Evolutionary conservation across 1,284 basidiomycete species (phyloP).

Genomic region (Pholiota adiposa): DNA sequence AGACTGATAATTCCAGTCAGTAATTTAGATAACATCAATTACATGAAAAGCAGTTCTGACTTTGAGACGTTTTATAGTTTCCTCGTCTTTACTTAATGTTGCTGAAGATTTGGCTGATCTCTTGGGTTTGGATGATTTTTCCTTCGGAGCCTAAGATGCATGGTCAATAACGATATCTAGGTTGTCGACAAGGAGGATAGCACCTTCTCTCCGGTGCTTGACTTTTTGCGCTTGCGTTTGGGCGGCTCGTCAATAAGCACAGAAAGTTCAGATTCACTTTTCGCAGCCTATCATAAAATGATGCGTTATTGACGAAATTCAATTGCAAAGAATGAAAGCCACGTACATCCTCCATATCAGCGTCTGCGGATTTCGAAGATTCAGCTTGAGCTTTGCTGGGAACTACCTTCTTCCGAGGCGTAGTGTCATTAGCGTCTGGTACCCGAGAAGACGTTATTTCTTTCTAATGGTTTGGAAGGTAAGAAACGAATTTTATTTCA

Average conservation of each 20-base stretch:
- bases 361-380: conserved; percentile 3
- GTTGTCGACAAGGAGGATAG: not conserved
- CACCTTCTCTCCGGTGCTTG: conserved; percentile 41
- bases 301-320: not conserved
- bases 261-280: conserved; percentile 66
- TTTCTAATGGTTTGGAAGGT: not conserved
- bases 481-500: not conserved
- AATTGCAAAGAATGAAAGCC: not conserved
- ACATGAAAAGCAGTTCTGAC: conserved; percentile 32
- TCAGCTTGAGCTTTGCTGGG: not conserved
- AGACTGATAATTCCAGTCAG: conserved; percentile 41
- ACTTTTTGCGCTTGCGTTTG: conserved; percentile 39
- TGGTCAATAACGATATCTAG: conserved; percentile 10
- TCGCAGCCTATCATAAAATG: conserved; percentile 15
- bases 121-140: conserved; percentile 30
- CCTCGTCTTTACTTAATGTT: conserved; percentile 54
- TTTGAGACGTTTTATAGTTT: conserved; percentile 63
- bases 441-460: not conserved
- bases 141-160: conserved; percentile 16
- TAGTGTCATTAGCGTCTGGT: not conserved
- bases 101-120: conserved; percentile 26
- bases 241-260: conserved; percentile 61
- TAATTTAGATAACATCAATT: not conserved
- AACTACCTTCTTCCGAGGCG: not conserved
- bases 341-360: conserved; percentile 4